Base-by-base conservation (phyloP, 768 basidiomycete species). In the Dentipellis fragilis region DNA sequence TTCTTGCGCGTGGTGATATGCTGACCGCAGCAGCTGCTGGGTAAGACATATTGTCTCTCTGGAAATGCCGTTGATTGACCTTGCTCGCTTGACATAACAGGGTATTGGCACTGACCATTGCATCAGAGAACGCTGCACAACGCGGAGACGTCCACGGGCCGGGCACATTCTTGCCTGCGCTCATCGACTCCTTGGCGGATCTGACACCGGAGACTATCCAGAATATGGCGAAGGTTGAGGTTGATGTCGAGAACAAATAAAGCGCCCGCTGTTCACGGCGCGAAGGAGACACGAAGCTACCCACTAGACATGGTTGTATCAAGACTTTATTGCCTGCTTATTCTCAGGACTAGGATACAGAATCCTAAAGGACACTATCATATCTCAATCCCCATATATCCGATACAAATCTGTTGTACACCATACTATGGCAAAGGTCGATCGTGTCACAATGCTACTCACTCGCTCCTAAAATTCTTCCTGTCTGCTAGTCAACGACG, bases 1-100 rank as follows among this genome's bases (percentile, higher is more conserved):
- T 66, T 49, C 71, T 92, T 4, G 84, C 84, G n/a, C 72, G 72
- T 47, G 89, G 90, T 7, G 84, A 93, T 64, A 87, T 91, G 76
- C 70, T 96, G 36, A 59, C 80, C 11, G 92, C 80, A 1, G 80
- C 92, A 0, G 72, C 93, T 22, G 81, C 84, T 49, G 93, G 88
- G 89, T 49, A 29, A 14, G 19, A 3, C 16, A 16, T 23, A 1
- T 21, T 90, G 66, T 59, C 81, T 69, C 8, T 42, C 12, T 29
- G 34, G 38, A 17, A 16, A 42, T 14, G 3, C 9, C 19, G 40
- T 3, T 29, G 3, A 29, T 6, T 29, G 29, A 29, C 29, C 29
- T 29, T 29, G 29, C 29, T 29, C 3, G 29, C 29, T 29, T 29
- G 29, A 29, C 29, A 29, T 29, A 29, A 42, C 14, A 49, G 48